Base-by-base conservation (phyloP, 352 stramenopile genomes). In the Globisporangium orthogonon region DNA sequence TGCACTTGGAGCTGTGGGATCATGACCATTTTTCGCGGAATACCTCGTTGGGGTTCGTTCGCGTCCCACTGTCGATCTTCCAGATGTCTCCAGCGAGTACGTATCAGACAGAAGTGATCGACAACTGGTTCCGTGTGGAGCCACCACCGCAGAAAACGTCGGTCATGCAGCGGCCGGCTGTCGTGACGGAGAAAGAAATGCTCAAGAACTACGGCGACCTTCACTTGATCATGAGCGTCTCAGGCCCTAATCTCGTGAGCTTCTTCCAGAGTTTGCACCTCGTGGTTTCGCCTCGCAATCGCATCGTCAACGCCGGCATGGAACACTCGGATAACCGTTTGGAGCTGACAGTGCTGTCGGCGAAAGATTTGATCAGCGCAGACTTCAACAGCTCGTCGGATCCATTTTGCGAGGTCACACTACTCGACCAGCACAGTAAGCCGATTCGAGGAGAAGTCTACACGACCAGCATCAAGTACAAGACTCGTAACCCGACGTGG, bases 291-390 rank as follows among this genome's bases (percentile, higher is more conserved):
- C 62, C 70, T 2, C 67, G 70, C 44, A 78, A 55, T 39, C 71
- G 65, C 11, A 74, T 83, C 6, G 75, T 74, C n/a, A 80, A 69
- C 5, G 66, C 67, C 4, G 71, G 56, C 5, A 59, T 68, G 3
- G 76, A 88, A 33, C 78, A 91, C 57, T 81, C 74, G 2, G 81
- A 91, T 55, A 87, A 89, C 39, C 76, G 81, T 1, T 64, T 91
- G 33, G 81, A 91, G 58, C 67, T 91, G 9, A 76, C 69, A 7
- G 67, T 91, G 11, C 18, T 91, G 5, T 66, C 58, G 17, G 78
- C 78, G 4, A 72, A 66, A 17, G 63, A 75, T 35, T 61, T 91
- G 13, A 80, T 88, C 39, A 74, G 66, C 39, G 60, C 78, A 0
- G 76, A 87, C 40, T 67, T 79, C 29, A 91, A 86, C 56, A 76